These are phyloP conservation scores for Silene vulgaris DNA, from an alignment of 179 eudicot species.

Conservation along the genomic window DNA sequence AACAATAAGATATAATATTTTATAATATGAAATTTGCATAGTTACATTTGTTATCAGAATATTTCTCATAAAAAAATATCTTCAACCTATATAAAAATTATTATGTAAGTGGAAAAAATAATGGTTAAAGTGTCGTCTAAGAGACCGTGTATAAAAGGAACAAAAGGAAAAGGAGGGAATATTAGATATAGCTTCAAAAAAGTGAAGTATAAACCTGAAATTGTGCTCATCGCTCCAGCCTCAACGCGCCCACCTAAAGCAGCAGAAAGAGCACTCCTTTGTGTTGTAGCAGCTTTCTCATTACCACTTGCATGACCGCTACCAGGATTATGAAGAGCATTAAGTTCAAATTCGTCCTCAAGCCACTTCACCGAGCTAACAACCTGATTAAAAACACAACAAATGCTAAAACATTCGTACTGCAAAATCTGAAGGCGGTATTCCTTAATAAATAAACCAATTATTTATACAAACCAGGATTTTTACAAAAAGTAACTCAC, in stretches of 20 bases:
- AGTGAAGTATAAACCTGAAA: conserved; percentile 59
- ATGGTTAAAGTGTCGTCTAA: too few relatives aligned
- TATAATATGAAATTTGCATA: too few relatives aligned
- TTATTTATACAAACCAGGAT: not conserved
- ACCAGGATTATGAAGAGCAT: conserved; percentile 98
- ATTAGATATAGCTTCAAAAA: not conserved
- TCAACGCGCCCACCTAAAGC: conserved; percentile 96
- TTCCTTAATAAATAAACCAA: not conserved
- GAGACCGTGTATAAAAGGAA: too few relatives aligned
- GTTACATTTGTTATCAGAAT: too few relatives aligned
- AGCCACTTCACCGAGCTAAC: conserved; percentile 99
- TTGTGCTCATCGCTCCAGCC: conserved; percentile 84
- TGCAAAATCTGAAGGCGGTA: not conserved
- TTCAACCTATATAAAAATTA: too few relatives aligned
- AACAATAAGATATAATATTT: too few relatives aligned
- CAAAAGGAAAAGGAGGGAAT: too few relatives aligned
- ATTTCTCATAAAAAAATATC: too few relatives aligned
- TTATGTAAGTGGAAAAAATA: too few relatives aligned
- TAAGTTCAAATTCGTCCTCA: conserved; percentile 98
- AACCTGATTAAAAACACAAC: conserved; percentile 42
- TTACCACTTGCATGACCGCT: conserved; percentile 86
- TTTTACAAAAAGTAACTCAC: conserved; percentile 47
- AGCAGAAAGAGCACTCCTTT: conserved; percentile 93
- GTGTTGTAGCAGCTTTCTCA: conserved; percentile 89
- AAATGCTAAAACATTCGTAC: not conserved